A percentile compares a stretch with the other conserved stretches of the same genome.
Evolutionary conservation across 768 basidiomycete genomes (phyloP).

Genomic region (Auricularia heimuer): DNA sequence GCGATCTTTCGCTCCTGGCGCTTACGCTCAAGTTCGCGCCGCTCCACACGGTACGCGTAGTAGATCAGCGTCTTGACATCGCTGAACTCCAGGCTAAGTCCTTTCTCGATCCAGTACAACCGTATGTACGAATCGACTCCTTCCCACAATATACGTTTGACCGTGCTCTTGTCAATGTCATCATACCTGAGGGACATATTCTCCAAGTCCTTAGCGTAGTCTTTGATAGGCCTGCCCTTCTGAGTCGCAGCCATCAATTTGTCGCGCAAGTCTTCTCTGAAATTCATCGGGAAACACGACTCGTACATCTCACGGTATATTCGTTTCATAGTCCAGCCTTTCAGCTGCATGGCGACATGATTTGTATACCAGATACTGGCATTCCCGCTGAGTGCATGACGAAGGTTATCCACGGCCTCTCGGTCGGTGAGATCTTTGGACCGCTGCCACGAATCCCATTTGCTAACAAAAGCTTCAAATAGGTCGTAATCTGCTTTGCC

Average conservation of each 20-base stretch:
- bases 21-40: too few species aligned
- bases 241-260: neutral
- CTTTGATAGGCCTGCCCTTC: neutral
- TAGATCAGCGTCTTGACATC: too few species aligned
- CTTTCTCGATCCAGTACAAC: neutral
- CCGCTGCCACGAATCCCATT: neutral
- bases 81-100: neutral
- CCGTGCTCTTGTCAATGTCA: neutral
- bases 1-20: too few species aligned
- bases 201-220: neutral
- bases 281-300: neutral
- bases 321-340: neutral
- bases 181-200: neutral
- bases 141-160: neutral
- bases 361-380: neutral
- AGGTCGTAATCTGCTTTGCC: neutral
- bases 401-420: neutral
- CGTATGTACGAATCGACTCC: neutral
- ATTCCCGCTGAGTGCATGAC: neutral
- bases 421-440: neutral
- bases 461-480: neutral
- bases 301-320: neutral
- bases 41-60: too few species aligned
- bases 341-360: neutral
- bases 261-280: neutral